Conservation (phyloP, 1,284 basidiomycete genomes). For the Papiliotrema terrestris region DNA sequence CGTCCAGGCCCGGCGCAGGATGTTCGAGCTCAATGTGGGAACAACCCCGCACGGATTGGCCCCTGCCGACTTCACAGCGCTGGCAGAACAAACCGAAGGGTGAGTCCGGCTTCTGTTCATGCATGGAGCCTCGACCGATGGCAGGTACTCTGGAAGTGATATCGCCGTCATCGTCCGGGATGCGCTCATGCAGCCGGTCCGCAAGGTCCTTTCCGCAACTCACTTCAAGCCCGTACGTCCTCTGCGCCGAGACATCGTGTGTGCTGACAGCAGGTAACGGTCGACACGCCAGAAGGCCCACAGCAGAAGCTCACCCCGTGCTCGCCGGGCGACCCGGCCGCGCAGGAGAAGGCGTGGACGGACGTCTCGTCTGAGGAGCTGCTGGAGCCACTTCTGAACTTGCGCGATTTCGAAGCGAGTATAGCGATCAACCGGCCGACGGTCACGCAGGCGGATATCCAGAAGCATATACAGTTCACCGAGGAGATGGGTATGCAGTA, state of each 20-base stretch:
- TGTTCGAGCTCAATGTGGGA: constrained; percentile 97
- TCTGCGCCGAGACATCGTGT: background rate
- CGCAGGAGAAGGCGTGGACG: constrained; percentile 89
- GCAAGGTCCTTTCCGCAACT: constrained; percentile 91
- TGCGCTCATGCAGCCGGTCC: constrained; percentile 96
- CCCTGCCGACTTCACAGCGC: constrained; percentile 71
- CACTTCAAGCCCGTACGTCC: constrained; percentile 72
- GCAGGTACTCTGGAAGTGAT: constrained; percentile 87
- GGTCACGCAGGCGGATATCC: constrained; percentile 84
- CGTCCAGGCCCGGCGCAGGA: constrained; percentile 82
- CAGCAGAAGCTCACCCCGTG: constrained; percentile 79
- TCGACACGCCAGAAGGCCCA: constrained; percentile 47
- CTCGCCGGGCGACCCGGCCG: constrained; percentile 84
- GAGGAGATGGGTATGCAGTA: constrained; percentile 58
- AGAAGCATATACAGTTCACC: constrained; percentile 88
- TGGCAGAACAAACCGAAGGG: constrained; percentile 87
- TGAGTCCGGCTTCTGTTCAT: constrained; percentile 39
- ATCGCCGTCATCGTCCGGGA: constrained; percentile 94
- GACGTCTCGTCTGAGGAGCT: constrained; percentile 87
- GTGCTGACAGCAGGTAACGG: constrained; percentile 37
- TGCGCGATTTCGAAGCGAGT: constrained; percentile 83
- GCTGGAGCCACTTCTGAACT: constrained; percentile 72
- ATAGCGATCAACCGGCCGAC: constrained; percentile 81
- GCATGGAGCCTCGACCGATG: constrained; percentile 4
- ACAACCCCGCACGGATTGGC: constrained; percentile 82